Evolutionary conservation across 2,329 filamentous ascomycete species (phyloP), one percentile per base, ranked within the genome.

Genomic region (Penicillium italicum): DNA sequence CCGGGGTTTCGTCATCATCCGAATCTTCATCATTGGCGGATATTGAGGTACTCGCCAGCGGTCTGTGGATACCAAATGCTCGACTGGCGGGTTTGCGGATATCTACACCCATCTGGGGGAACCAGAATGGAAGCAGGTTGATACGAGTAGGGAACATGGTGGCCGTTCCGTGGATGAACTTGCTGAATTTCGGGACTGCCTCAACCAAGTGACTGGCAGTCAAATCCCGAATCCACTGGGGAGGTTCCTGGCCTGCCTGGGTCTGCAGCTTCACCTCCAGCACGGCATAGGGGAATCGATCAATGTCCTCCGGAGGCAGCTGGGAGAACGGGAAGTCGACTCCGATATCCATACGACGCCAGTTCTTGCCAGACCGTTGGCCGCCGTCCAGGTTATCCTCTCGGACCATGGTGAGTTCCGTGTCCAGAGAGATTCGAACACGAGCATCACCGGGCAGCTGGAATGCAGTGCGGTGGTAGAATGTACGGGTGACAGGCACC

Each of bases 151-250:
- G 92, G 73, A 97, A 95, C 43, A 99, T 77, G 11, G 85, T 89
- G 10, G 93, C 93, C 1, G 88, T 91, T 56, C 94, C 94, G 73
- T 99, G 94, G 56, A 99, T 97, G 73, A 97, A 99, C 77, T 99
- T 99, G 69, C 91, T 97, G 76, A 97, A 99, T 72, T 99, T 99
- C 59, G 94, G 94, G 2, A 99, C 92, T n/a, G 94, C 92, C 76
- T 99, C 94, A 2, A 99, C 94, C 16, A 99, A 82, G 76, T 99
- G 94, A 60, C 91, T 96, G 12, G 90, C 83, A 42, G 91, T 96
- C 49, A 99, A 82, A 70, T 97, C 91, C 22, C 91, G 87, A 65
- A 99, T 93, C 94, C 94, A 99, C 69, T 95, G 89, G 0, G 94
- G 94, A 14, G 94, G 91, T 69, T 97, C 91, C 73, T 97, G 92